Evolutionary conservation across 1,139 yeast species (phyloP).

Genomic region (Candida frijolesensis): DNA sequence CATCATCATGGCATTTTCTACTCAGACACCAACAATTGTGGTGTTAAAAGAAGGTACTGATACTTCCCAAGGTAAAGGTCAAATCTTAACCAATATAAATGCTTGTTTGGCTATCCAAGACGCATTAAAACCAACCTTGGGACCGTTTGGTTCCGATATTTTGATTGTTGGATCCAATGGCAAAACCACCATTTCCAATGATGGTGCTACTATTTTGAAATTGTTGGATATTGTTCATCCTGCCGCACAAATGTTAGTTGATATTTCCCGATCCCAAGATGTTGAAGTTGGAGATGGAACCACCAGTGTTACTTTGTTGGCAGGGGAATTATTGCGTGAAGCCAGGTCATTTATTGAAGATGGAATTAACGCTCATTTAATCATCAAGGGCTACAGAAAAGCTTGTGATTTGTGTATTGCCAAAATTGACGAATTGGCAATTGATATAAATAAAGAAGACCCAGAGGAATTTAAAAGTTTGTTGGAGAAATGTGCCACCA

Average conservation of each 20-base stretch:
- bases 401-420: constrained; percentile 80
- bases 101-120: constrained; percentile 98
- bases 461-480: constrained; percentile 64
- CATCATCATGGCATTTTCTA: constrained; percentile 73
- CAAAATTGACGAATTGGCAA: constrained; percentile 73
- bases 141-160: constrained; percentile 97
- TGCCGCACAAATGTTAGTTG: constrained; percentile 94
- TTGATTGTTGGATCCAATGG: constrained; percentile 82
- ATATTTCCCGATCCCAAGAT: constrained; percentile 94
- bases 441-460: constrained; percentile 54
- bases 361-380: constrained; percentile 88
- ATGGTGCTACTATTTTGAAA: constrained; percentile 95
- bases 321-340: constrained; percentile 93
- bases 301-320: constrained; percentile 89
- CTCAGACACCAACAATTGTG: constrained; percentile 94
- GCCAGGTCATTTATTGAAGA: constrained; percentile 90
- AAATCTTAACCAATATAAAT: constrained; percentile 89
- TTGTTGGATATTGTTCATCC: constrained; percentile 96
- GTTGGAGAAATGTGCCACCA: constrained; percentile 89
- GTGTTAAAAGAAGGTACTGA: constrained; percentile 98
- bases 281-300: constrained; percentile 99
- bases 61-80: constrained; percentile 94
- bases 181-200: constrained; percentile 92
- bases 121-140: constrained; percentile 90
- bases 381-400: constrained; percentile 82